A percentile compares a stretch with the other conserved stretches of the same genome.
These are phyloP conservation scores for Nyctanthes arbortristis DNA, from an alignment of 257 asterid genomes.

Conservation along the genomic window DNA sequence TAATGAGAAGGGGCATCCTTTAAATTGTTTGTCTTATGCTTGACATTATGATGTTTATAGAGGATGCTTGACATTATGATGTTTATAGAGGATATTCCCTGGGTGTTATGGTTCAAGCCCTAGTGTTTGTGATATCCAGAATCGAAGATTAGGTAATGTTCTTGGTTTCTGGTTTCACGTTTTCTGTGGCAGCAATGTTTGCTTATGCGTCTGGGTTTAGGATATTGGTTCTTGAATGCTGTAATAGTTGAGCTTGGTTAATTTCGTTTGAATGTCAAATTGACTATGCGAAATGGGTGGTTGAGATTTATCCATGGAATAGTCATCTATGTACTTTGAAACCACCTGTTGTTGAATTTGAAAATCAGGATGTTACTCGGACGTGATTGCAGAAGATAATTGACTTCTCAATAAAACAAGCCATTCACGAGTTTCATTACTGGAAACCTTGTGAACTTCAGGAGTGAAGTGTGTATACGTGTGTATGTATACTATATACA, in stretches of 20 bases:
- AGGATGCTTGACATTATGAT: too few species aligned
- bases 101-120: too few species aligned
- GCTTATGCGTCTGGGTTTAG: neutral
- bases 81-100: too few species aligned
- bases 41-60: too few species aligned
- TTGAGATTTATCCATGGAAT: neutral
- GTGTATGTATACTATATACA: too few species aligned
- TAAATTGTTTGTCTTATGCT: too few species aligned
- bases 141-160: neutral
- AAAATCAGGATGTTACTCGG: neutral
- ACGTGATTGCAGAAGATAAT: neutral
- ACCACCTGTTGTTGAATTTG: neutral
- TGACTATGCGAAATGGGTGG: neutral
- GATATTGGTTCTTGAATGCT: neutral
- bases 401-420: neutral
- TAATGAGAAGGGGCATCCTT: too few species aligned
- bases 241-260: neutral
- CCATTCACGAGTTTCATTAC: neutral
- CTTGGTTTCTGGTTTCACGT: constrained; percentile 1
- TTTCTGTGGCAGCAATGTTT: neutral
- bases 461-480: too few species aligned
- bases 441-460: neutral
- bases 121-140: neutral
- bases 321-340: neutral
- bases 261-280: neutral